Evolutionary conservation across 345 rosid genomes (phyloP), one percentile per base, ranked within the genome.

Genomic region (Nephelium lappaceum): DNA sequence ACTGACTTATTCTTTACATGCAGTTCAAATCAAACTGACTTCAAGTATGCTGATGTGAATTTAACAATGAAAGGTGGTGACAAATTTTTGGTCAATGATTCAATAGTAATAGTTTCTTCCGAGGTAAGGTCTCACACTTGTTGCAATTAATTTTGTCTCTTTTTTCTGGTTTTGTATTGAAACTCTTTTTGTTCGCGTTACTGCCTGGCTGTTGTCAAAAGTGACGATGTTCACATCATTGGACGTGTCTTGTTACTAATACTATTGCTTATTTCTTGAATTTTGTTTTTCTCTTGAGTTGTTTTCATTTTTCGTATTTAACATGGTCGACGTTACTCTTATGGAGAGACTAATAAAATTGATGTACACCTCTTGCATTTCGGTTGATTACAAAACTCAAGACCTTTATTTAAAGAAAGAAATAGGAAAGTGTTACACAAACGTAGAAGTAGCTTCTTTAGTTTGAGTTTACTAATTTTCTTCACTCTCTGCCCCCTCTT

Each of bases 31-130:
- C 82, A 74, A 83, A 84, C 81, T 49, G 83, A 65, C 75, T 62
- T 87, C 51, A 68, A 49, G 16, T 78, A 76, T 84, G 91, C 95
- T 38, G 71, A 67, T 25, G 81, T 96, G 77, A 86, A 84, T 81
- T 84, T 96, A 79, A 86, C 89, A 64, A 94, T 91, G 99, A 87
- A 91, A 86, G 95, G 98, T 42, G 98, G 97, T 60, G 79, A 82
- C 73, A 66, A 53, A 0, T 93, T 87, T 77, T 86, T 77, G 10
- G 84, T 91, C 68, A 84, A 85, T 57, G 78, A 86, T 36, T 97
- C 99, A 15, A 76, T 90, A 79, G 82, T 81, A 61, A 3, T n/a
- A 0, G 53, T n/a, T n/a, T n/a, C n/a, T 51, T 10, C 64, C 72
- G 6, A 73, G 92, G 99, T 94, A 86, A 77, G 75, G 14, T 21